Conservation (phyloP, 306 rosid species). For the Vigna hirtella region DNA sequence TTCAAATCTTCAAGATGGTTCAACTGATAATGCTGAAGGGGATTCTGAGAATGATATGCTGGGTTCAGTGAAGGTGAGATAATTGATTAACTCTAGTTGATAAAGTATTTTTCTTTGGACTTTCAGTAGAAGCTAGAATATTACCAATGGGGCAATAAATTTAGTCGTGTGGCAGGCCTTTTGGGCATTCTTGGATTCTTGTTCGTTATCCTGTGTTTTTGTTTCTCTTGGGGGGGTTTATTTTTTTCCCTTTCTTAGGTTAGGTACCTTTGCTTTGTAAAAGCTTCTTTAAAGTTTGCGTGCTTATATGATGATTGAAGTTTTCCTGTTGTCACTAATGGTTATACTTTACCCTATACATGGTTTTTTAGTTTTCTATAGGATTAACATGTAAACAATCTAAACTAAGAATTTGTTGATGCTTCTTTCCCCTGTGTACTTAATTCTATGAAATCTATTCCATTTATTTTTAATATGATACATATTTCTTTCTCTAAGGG, state of each 20-base stretch:
- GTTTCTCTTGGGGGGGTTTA: background rate
- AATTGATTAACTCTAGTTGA: slow-evolving; percentile 40
- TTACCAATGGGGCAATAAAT: background rate
- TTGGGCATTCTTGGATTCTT: background rate
- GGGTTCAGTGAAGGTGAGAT: slow-evolving; percentile 92
- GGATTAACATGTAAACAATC: slow-evolving; percentile 21
- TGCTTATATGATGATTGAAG: slow-evolving; percentile 13
- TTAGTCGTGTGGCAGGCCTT: slow-evolving; percentile 6
- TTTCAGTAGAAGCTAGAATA: slow-evolving; percentile 40
- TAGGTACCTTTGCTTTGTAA: background rate
- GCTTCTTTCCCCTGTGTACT: slow-evolving; percentile 20
- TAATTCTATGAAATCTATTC: slow-evolving; percentile 8
- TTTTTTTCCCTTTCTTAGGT: background rate
- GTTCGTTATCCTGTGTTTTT: background rate
- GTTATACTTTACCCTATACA: slow-evolving; percentile 8
- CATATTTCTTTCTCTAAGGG: slow-evolving; percentile 16
- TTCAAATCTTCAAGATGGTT: slow-evolving; percentile 80
- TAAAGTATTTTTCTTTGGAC: slow-evolving; percentile 8
- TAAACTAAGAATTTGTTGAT: background rate
- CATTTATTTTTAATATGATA: slow-evolving; percentile 11
- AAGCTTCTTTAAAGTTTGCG: slow-evolving; percentile 2
- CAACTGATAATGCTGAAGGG: slow-evolving; percentile 82
- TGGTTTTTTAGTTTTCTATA: slow-evolving; percentile 20
- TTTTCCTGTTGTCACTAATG: slow-evolving; percentile 13
- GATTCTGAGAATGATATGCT: slow-evolving; percentile 95